A percentile compares a stretch with the other conserved stretches of the same genome.
Conservation (phyloP, 768 basidiomycete species). For the Nidularia sp. region DNA sequence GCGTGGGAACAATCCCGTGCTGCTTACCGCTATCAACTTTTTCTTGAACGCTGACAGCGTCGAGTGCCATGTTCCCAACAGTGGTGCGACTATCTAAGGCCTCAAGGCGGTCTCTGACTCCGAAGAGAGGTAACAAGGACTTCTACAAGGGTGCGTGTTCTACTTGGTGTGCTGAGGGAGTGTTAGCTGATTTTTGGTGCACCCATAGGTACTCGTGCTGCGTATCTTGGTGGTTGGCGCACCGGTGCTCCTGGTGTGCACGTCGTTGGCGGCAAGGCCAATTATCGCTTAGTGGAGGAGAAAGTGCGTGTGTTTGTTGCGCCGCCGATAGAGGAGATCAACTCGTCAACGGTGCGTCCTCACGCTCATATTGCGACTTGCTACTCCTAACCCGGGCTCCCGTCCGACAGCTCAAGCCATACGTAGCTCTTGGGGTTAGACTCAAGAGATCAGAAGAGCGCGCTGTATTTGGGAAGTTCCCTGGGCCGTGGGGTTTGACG, state of each 20-base stretch:
- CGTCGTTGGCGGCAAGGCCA: slow-evolving; percentile 69
- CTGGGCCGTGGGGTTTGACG: slow-evolving; percentile 33
- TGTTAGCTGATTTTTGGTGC: not conserved
- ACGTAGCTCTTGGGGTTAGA: slow-evolving; percentile 47
- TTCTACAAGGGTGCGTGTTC: slow-evolving; percentile 83
- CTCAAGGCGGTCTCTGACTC: slow-evolving; percentile 74
- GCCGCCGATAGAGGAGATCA: slow-evolving; percentile 64
- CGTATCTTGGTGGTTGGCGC: slow-evolving; percentile 75
- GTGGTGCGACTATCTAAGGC: slow-evolving; percentile 74
- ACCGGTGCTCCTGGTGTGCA: slow-evolving; percentile 89
- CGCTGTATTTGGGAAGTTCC: slow-evolving; percentile 34
- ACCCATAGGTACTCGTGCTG: slow-evolving; percentile 72
- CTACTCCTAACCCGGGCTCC: not conserved
- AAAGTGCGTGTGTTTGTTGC: slow-evolving; percentile 83
- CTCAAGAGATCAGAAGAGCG: slow-evolving; percentile 29
- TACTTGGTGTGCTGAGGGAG: not conserved
- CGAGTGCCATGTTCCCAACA: slow-evolving; percentile 60
- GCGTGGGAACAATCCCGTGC: slow-evolving; percentile 1
- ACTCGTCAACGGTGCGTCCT: slow-evolving; percentile 48
- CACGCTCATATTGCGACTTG: not conserved
- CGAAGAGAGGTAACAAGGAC: slow-evolving; percentile 92
- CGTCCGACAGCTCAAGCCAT: slow-evolving; percentile 58
- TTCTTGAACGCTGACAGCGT: not conserved
- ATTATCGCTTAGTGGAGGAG: slow-evolving; percentile 79
- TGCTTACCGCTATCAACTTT: slow-evolving; percentile 2